Percentiles rank a stretch among this genome's conserved stretches.
Conservation (phyloP, 2,329 filamentous ascomycete species). For the Penicillium sp. region DNA sequence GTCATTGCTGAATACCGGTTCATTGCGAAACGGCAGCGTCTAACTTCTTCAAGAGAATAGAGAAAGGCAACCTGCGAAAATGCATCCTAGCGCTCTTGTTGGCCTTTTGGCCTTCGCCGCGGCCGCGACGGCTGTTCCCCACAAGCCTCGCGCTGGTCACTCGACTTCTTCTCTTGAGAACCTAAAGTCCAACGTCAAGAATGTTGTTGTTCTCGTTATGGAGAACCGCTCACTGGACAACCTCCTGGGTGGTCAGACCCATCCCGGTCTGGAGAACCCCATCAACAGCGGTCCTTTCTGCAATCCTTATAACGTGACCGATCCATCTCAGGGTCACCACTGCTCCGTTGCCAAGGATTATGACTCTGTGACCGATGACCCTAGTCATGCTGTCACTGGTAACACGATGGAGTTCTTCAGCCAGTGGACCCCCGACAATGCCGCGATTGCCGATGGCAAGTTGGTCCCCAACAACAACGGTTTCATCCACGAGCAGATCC, state of each 20-base stretch:
- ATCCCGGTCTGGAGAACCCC: conserved; percentile 30
- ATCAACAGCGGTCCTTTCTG: conserved; percentile 12
- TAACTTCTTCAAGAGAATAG: not conserved
- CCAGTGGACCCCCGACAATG: conserved; percentile 39
- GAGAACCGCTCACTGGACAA: not conserved
- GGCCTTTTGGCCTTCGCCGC: conserved; percentile 22
- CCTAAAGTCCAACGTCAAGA: conserved; percentile 23
- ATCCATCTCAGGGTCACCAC: conserved; percentile 24
- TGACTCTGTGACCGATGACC: conserved; percentile 43
- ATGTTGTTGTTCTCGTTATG: not conserved
- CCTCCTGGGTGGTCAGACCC: not conserved
- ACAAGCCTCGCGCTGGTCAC: conserved; percentile 2
- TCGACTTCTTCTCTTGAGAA: conserved; percentile 15
- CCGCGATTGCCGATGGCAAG: conserved; percentile 31
- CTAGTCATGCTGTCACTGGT: conserved; percentile 41
- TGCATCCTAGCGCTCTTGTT: conserved; percentile 13
- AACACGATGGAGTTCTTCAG: conserved; percentile 47
- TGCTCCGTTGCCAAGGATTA: conserved; percentile 37
- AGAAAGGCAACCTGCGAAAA: not conserved
- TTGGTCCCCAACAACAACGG: conserved; percentile 34
- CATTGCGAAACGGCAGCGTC: not conserved
- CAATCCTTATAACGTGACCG: conserved; percentile 15
- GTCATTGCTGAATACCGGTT: not conserved
- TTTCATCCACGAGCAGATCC: conserved; percentile 43
- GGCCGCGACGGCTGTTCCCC: conserved; percentile 8